Evolutionary conservation across 257 asterid species (phyloP).

Genomic region (Salvia hispanica): DNA sequence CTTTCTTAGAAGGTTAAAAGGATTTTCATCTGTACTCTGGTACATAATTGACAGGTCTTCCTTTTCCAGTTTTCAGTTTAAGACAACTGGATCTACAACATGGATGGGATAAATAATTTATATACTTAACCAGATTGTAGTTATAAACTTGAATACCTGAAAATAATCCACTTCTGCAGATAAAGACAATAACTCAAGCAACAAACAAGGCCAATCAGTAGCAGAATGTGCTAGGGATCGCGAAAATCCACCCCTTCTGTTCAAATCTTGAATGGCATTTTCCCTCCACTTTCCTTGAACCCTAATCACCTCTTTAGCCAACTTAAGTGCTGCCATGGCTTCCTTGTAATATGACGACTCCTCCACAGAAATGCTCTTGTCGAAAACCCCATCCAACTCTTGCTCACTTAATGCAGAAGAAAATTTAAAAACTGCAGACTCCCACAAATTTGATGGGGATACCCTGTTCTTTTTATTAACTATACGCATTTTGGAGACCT

Average conservation of each 20-base stretch:
- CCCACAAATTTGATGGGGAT: slow-evolving; percentile 71
- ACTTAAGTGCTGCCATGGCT: slow-evolving; percentile 74
- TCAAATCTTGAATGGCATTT: slow-evolving; percentile 79
- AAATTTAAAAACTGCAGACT: slow-evolving; percentile 64
- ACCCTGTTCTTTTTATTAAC: slow-evolving; percentile 40
- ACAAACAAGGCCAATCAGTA: slow-evolving; percentile 93
- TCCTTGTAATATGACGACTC: slow-evolving; percentile 75
- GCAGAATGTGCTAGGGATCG: slow-evolving; percentile 84
- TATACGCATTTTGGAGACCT: slow-evolving; percentile 34
- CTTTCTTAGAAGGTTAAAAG: slow-evolving; percentile 7
- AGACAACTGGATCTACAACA: slow-evolving; percentile 5
- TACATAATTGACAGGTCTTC: background rate
- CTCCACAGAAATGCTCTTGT: slow-evolving; percentile 43
- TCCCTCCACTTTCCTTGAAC: slow-evolving; percentile 78
- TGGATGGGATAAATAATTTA: background rate
- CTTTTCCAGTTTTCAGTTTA: slow-evolving; percentile 9
- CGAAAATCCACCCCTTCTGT: slow-evolving; percentile 75
- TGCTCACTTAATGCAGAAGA: slow-evolving; percentile 57
- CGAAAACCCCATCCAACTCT: slow-evolving; percentile 53
- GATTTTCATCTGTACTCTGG: background rate
- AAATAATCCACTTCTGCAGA: slow-evolving; percentile 89
- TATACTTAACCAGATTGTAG: background rate
- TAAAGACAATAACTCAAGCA: slow-evolving; percentile 81
- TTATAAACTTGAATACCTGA: slow-evolving; percentile 57
- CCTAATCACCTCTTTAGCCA: slow-evolving; percentile 87